Evolutionary conservation across 2,329 filamentous ascomycete genomes (phyloP), one percentile per base, ranked within the genome.

Genomic region (Fusarium sulawesiense): DNA sequence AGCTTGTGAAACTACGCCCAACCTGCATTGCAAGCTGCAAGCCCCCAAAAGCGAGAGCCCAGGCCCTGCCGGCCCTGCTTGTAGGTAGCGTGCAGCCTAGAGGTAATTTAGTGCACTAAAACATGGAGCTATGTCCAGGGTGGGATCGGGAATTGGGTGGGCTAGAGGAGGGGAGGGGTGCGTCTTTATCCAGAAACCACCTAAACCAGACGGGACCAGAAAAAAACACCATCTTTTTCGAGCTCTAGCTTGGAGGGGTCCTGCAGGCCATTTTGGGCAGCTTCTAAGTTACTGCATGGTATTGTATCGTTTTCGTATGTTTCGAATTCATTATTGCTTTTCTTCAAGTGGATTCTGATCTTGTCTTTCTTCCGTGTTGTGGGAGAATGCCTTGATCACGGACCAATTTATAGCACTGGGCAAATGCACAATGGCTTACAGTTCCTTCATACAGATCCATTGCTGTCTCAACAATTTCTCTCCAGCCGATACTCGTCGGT

Each of bases 91-190:
- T 48, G 34, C 45, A 40, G 32, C 49, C 49, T 30, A 30, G 29
- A 30, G 29, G 29, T 40, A 51, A 40, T 40, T 51, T 51, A 51
- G 48, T 51, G 32, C 48, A 27, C 32, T 13, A 51, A 51, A 34
- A 46, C 51, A 50, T n/a, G 18, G 34, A 37, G 34, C 34, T n/a
- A n/a, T 37, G 6, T 34, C 16, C 34, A 71, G 68, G 68, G 68
- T 70, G 68, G 59, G 64, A 69, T 68, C 47, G 65, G 54, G 51
- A 65, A 64, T 58, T 57, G 70, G 66, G 70, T 61, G 69, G 66
- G 47, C 46, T 12, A 37, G 29, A 18, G 14, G 47, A 13, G 65
- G 68, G n/a, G 47, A n/a, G 65, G 68, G 66, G 69, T 64, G 68
- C 45, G 54, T 40, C 56, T 44, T 45, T 66, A 65, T 55, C 44